Percentiles rank a stretch among this genome's conserved stretches.
These are phyloP conservation scores for Didymella glomerata DNA, from an alignment of 2,329 filamentous ascomycete genomes.

Conservation along the genomic window DNA sequence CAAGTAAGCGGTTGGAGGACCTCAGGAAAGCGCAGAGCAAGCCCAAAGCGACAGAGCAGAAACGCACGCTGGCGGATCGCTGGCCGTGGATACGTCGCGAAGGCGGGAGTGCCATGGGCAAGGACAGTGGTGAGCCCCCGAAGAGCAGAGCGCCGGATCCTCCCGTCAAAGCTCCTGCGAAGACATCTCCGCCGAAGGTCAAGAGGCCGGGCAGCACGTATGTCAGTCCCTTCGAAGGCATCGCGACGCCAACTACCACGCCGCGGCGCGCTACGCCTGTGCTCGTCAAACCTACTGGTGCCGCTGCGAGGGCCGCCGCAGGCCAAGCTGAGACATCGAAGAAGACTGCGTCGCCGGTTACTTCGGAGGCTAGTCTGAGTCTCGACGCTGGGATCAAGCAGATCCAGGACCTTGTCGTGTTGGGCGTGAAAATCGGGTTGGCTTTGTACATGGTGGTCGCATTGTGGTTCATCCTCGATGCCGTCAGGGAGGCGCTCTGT, in stretches of 20 bases:
- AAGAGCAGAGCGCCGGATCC: slow-evolving; percentile 19
- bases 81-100: slow-evolving; percentile 38
- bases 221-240: slow-evolving; percentile 21
- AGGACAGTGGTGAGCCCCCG: slow-evolving; percentile 24
- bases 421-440: slow-evolving; percentile 33
- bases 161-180: background rate
- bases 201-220: background rate
- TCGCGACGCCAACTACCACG: slow-evolving; percentile 4
- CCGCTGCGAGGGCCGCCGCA: background rate
- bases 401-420: slow-evolving; percentile 23
- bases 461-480: slow-evolving; percentile 44
- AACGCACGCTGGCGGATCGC: slow-evolving; percentile 26
- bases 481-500: slow-evolving; percentile 33
- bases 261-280: slow-evolving; percentile 8
- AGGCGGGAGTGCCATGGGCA: background rate
- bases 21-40: background rate
- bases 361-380: background rate
- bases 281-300: background rate
- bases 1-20: background rate
- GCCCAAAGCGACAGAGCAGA: slow-evolving; percentile 4
- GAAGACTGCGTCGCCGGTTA: slow-evolving; percentile 14
- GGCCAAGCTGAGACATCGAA: slow-evolving; percentile 9
- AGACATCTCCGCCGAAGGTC: background rate
- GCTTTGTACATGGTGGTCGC: slow-evolving; percentile 36
- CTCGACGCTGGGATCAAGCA: slow-evolving; percentile 40